These are phyloP conservation scores for Hortaea werneckii DNA, from an alignment of 2,329 filamentous ascomycete genomes.

Conservation along the genomic window DNA sequence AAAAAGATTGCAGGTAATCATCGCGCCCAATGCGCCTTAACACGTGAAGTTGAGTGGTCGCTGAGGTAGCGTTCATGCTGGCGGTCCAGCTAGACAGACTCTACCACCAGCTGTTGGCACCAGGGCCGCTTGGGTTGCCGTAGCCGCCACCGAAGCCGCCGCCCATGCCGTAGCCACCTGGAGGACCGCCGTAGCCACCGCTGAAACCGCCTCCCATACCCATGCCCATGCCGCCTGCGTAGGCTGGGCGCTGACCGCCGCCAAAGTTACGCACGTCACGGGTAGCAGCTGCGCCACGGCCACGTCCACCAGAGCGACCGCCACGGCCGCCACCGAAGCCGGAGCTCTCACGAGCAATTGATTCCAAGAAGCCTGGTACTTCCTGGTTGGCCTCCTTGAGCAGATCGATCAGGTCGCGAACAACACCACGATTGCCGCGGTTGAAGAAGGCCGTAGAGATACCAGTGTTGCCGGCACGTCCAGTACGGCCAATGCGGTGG, in stretches of 20 bases:
- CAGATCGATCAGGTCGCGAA: conserved; percentile 91
- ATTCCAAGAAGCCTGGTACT: conserved; percentile 86
- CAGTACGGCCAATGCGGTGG: conserved; percentile 98
- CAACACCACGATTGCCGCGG: conserved; percentile 95
- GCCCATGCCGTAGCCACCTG: conserved; percentile 36
- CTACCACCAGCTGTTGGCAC: conserved; percentile 53
- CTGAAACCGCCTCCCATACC: conserved; percentile 39
- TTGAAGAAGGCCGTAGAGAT: conserved; percentile 99
- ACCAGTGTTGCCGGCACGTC: conserved; percentile 98
- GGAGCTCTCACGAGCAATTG: conserved; percentile 87
- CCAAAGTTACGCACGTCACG: conserved; percentile 69
- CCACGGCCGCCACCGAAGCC: conserved; percentile 64
- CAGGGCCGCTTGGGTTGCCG: conserved; percentile 58
- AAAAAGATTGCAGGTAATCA: conserved; percentile 7
- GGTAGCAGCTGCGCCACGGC: conserved; percentile 59
- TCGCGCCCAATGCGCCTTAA: conserved; percentile 16
- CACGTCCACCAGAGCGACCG: conserved; percentile 55
- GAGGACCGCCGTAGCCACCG: conserved; percentile 35
- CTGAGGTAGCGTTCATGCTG: background rate
- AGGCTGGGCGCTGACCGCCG: conserved; percentile 44
- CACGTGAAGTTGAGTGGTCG: conserved; percentile 4
- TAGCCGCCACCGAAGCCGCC: conserved; percentile 52
- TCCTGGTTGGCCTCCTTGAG: conserved; percentile 99
- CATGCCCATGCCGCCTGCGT: conserved; percentile 42
- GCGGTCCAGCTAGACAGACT: conserved; percentile 7